Evolutionary conservation across 139 green algal species (phyloP).

Genomic region (Chlamydomonas applanata): DNA sequence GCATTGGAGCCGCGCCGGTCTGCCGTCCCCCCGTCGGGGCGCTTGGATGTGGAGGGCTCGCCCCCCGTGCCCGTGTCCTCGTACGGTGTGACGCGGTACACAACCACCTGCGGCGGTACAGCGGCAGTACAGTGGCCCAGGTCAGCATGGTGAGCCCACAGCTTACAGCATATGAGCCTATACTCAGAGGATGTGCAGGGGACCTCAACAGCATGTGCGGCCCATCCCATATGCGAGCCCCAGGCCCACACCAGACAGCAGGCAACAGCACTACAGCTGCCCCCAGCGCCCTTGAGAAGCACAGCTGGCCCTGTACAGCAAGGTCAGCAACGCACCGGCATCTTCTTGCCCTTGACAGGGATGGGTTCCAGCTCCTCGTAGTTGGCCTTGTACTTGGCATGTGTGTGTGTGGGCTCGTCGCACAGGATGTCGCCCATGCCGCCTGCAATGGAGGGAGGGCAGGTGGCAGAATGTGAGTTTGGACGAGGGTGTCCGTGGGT

Average conservation of each 20-base stretch:
- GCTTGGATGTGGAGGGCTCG: not conserved
- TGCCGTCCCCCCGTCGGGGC: not conserved
- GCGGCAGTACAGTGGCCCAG: too few relatives aligned
- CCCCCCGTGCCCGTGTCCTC: not conserved
- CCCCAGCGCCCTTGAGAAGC: too few relatives aligned
- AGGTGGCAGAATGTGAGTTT: not conserved
- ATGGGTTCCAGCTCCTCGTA: slow-evolving; percentile 48
- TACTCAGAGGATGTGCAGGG: too few relatives aligned
- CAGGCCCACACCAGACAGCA: too few relatives aligned
- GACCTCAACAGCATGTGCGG: too few relatives aligned
- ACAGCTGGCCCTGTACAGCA: not conserved
- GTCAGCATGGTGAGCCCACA: too few relatives aligned
- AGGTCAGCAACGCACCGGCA: slow-evolving; percentile 20
- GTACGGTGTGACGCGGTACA: slow-evolving; percentile 9
- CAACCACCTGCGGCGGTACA: slow-evolving; percentile 1
- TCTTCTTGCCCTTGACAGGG: slow-evolving; percentile 59
- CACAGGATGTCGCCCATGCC: slow-evolving; percentile 63
- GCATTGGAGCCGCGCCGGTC: not conserved
- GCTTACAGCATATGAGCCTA: too few relatives aligned
- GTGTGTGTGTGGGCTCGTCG: slow-evolving; percentile 57
- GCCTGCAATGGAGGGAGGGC: not conserved
- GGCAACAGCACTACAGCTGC: too few relatives aligned
- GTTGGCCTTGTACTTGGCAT: slow-evolving; percentile 49
- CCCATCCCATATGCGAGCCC: too few relatives aligned
- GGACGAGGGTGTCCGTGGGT: too few relatives aligned